Evolutionary conservation across 1,284 basidiomycete genomes (phyloP), one percentile per base, ranked within the genome.

Genomic region (Termitomyces sp.): DNA sequence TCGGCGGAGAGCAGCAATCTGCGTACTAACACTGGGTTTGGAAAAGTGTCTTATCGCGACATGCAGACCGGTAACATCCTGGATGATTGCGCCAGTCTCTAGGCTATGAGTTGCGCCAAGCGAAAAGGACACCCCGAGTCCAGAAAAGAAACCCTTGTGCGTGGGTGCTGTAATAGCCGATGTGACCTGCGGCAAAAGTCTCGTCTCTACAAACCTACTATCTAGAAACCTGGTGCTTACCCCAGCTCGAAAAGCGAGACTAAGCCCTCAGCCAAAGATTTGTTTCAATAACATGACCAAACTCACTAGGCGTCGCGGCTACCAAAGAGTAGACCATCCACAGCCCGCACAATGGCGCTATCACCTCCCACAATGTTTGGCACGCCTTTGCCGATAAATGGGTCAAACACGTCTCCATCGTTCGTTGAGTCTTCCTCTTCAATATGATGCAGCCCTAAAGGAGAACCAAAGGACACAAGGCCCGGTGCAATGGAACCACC

Each of bases 271-370:
- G 31, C 12, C 52, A 58, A n/a, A 55, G 21, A 34, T 40, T 39
- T 24, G 31, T 54, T 62, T 38, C 41, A 31, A 3, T 36, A 26
- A 33, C 44, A 12, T 5, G 6, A 40, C 19, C 38, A 17, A n/a
- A 77, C 88, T 61, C 65, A 90, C 88, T 90, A 73, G 30, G 85
- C 82, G 68, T 92, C 81, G 17, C 90, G 80, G 38, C 82, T 84
- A 1, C 76, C 82, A 65, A 86, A 92, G 56, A 82, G 73, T 12
- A 92, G 76, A 0, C 90, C 92, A 64, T 94, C 92, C 7, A 78
- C 80, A 2, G 88, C 92, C 39, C 78, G 80, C 5, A 82, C 72
- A 24, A 90, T 70, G 1, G 82, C 68, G 26, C 74, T 76, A 41
- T 83, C 68, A 13, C 79, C 74, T 34, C 81, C 82, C 2, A 85